These are phyloP conservation scores for Hypoxylon trugodes DNA, from an alignment of 495 filamentous ascomycete genomes.

Conservation along the genomic window DNA sequence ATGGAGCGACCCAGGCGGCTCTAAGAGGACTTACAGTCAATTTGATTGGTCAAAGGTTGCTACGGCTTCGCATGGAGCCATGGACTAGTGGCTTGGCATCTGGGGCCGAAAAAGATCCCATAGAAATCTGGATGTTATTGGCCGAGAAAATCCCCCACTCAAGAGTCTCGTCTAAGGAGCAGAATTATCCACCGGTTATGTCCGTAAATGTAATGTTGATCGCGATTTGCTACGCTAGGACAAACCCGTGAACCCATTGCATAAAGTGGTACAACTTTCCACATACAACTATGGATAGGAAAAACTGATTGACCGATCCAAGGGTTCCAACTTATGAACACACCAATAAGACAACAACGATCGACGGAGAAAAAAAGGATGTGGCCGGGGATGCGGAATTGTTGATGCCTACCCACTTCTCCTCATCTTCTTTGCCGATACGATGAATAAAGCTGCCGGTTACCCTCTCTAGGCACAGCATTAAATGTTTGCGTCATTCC, in stretches of 20 bases:
- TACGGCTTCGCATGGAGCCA: constrained; percentile 17
- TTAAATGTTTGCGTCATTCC: constrained; percentile 31
- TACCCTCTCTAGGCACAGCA: not conserved
- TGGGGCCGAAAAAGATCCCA: constrained; percentile 30
- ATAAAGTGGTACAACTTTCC: no score
- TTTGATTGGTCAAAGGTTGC: constrained; percentile 26
- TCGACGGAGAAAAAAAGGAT: not conserved
- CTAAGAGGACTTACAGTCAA: not conserved
- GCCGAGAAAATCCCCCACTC: constrained; percentile 6
- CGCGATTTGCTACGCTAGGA: constrained; percentile 33
- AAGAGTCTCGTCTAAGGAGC: constrained; percentile 20
- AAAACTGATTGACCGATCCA: constrained; percentile 22
- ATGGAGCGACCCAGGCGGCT: constrained; percentile 16
- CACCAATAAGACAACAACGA: not conserved
- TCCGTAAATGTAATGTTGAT: constrained; percentile 27
- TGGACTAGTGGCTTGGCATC: constrained; percentile 29
- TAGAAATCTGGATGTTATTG: constrained; percentile 25
- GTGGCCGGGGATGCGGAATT: constrained; percentile 3
- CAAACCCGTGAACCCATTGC: no score
- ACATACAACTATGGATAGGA: constrained; percentile 3
- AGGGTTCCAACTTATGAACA: not conserved
- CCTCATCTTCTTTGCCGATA: constrained; percentile 19
- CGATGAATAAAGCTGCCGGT: not conserved
- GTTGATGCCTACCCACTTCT: constrained; percentile 7
- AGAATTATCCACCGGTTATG: constrained; percentile 35